These are phyloP conservation scores for Saprolegnia diclina DNA, from an alignment of 352 stramenopile genomes.

Conservation along the genomic window DNA sequence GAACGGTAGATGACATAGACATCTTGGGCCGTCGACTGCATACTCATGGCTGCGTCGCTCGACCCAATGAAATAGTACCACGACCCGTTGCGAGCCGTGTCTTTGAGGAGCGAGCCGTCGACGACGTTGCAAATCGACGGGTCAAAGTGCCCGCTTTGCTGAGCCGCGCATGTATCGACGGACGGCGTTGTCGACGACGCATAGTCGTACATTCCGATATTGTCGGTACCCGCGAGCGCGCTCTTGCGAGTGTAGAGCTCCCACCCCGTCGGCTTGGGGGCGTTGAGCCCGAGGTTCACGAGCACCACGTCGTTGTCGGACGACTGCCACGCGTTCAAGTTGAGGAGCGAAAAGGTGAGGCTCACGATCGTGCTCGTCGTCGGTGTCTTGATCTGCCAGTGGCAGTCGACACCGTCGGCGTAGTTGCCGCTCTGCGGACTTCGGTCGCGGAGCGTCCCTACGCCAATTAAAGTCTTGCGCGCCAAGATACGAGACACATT, in stretches of 20 bases:
- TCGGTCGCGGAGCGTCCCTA: slow-evolving; percentile 13
- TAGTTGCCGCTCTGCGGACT: slow-evolving; percentile 17
- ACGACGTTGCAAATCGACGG: neutral
- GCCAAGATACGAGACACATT: neutral
- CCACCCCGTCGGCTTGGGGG: slow-evolving; percentile 3
- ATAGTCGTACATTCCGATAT: slow-evolving; percentile 13
- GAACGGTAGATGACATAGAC: slow-evolving; percentile 23
- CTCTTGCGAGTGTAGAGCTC: slow-evolving; percentile 3
- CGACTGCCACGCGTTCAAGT: slow-evolving; percentile 1
- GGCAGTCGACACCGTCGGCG: slow-evolving; percentile 4
- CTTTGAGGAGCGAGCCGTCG: slow-evolving; percentile 17
- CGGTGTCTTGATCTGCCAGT: slow-evolving; percentile 19
- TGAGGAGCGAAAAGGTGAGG: slow-evolving; percentile 7
- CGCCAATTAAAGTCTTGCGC: neutral
- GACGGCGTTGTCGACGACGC: no score
- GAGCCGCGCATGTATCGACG: neutral
- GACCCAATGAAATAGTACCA: slow-evolving; percentile 23
- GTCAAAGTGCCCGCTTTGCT: slow-evolving; percentile 11
- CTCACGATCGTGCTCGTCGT: slow-evolving; percentile 12
- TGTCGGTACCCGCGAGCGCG: neutral
- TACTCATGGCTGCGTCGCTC: neutral
- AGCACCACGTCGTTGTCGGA: slow-evolving; percentile 14
- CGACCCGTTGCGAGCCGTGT: neutral
- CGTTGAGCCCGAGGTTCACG: slow-evolving; percentile 12
- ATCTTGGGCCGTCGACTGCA: slow-evolving; percentile 20